phyloP scores from a whole-genome alignment of 257 asterid species.

The Nicotiana knightiana region DNA sequence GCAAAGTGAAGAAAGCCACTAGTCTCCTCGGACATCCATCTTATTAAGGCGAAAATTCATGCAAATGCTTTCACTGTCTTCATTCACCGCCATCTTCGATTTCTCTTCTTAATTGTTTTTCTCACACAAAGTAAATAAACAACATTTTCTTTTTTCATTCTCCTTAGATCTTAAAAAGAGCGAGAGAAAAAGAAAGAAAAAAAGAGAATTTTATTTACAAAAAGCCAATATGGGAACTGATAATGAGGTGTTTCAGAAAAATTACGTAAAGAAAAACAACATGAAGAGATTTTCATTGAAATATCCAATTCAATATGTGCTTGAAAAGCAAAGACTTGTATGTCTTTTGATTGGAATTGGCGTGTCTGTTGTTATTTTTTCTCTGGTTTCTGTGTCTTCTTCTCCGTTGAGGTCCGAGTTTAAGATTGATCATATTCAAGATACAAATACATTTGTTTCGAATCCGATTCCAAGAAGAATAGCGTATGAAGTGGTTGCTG shows the following conservation, averaged over 20 bases:
- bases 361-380: neutral
- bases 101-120: neutral
- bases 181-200: neutral
- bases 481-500: neutral
- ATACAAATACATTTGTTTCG: neutral
- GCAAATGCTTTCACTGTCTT: constrained; percentile 4
- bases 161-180: too few species aligned
- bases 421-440: neutral
- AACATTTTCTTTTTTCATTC: too few species aligned
- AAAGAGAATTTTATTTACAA: too few species aligned
- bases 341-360: constrained; percentile 21
- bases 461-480: constrained; percentile 10
- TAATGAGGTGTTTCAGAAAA: neutral
- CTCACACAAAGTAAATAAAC: neutral
- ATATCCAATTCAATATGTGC: constrained; percentile 26
- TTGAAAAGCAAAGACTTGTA: constrained; percentile 47
- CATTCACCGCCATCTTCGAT: neutral
- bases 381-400: neutral
- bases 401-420: neutral
- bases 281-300: neutral
- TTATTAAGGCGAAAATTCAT: neutral
- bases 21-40: neutral
- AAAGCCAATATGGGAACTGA: neutral
- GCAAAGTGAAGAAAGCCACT: constrained; percentile 10
- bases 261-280: neutral